These are phyloP conservation scores for Boletus speciosus DNA, from an alignment of 768 basidiomycete species.

Conservation along the genomic window DNA sequence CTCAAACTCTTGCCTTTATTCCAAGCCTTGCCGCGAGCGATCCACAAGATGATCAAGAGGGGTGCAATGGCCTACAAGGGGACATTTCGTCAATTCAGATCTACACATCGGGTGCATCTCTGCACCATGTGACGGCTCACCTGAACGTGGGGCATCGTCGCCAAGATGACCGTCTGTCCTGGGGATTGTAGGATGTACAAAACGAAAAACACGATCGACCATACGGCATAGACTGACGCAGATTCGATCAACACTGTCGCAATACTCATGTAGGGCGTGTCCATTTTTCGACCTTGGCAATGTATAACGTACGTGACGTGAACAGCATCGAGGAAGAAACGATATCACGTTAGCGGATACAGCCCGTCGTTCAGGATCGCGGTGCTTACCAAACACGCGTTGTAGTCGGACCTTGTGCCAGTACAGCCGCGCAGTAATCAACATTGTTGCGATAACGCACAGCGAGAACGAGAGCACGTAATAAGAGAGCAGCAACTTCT, in stretches of 20 bases:
- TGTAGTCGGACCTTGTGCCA: constrained; percentile 23
- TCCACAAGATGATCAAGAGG: constrained; percentile 26
- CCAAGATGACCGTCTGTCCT: constrained; percentile 19
- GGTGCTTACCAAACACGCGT: constrained; percentile 25
- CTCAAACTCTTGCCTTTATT: background rate
- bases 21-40: constrained; percentile 23
- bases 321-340: background rate
- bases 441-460: constrained; percentile 20
- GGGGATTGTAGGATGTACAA: constrained; percentile 14
- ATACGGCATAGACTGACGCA: constrained; percentile 21
- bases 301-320: background rate
- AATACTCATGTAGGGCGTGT: constrained; percentile 22
- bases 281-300: constrained; percentile 10
- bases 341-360: background rate
- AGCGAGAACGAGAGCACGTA: constrained; percentile 24
- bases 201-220: constrained; percentile 24
- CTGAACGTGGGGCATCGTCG: constrained; percentile 24
- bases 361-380: background rate
- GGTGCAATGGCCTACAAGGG: constrained; percentile 21
- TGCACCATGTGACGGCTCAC: constrained; percentile 1
- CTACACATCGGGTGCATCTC: too few species aligned
- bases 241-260: constrained; percentile 25
- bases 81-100: background rate
- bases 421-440: constrained; percentile 24
- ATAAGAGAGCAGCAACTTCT: constrained; percentile 21